phyloP scores from a whole-genome alignment of 306 rosid species.

The Rosa chinensis region DNA sequence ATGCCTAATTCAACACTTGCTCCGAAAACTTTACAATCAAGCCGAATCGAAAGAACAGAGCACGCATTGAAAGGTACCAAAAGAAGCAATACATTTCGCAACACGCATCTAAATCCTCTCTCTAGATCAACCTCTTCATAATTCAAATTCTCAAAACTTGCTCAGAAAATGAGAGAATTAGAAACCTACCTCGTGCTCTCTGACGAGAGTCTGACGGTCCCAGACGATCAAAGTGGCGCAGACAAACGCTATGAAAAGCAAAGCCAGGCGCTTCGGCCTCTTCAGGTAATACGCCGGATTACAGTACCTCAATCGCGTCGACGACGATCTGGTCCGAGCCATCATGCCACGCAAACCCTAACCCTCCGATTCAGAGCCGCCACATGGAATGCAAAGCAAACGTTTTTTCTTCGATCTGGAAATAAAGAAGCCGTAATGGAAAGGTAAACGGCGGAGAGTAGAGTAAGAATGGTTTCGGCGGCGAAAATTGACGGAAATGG shows the following conservation, averaged over 20 bases:
- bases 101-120: background rate
- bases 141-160: background rate
- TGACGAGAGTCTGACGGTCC: constrained; percentile 90
- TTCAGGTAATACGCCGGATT: constrained; percentile 81
- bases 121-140: background rate
- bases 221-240: constrained; percentile 62
- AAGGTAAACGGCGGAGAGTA: background rate
- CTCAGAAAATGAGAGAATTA: background rate
- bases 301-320: constrained; percentile 62
- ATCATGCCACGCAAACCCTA: constrained; percentile 33
- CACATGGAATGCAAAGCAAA: background rate
- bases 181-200: constrained; percentile 74
- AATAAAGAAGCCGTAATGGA: background rate
- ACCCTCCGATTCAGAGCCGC: constrained; percentile 21
- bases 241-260: constrained; percentile 79
- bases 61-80: too few species aligned
- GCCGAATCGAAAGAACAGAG: background rate
- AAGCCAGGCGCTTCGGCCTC: constrained; percentile 85
- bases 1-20: background rate
- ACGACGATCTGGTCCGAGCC: constrained; percentile 78
- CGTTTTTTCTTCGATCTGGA: background rate
- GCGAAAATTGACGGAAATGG: background rate
- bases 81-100: background rate
- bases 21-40: background rate
- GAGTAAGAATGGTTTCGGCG: background rate